Evolutionary conservation across 2,329 filamentous ascomycete species (phyloP), one percentile per base, ranked within the genome.

Genomic region (Ophiosphaerella korrae): DNA sequence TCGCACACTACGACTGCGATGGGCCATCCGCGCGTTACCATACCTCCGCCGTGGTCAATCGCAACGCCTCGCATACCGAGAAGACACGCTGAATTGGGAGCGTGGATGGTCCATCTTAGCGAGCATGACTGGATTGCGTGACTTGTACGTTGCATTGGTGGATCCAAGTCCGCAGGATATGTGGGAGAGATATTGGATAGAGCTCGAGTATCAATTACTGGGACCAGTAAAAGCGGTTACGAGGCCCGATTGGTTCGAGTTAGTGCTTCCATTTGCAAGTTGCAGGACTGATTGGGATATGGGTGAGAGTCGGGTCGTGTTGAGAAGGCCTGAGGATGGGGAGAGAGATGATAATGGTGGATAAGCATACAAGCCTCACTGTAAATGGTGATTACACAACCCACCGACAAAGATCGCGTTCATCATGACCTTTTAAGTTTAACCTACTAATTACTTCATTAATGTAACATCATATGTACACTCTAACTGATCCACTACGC

Each of bases 51-150:
- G 70, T 24, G 55, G 56, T 2, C 46, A 53, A 1, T 50, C 55
- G 0, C 55, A 58, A 3, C 59, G 57, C 14, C 52, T 63, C 23
- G 69, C 69, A 3, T 73, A 72, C 41, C 68, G 60, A 23, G 71
- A 73, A 38, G 71, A 73, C 23, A 73, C 71, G 1, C 52, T 46
- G 26, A 70, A 71, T 37, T 73, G 71, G 71, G 61, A 66, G 39
- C 58, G 54, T 3, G 63, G 46, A 1, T 73, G 71, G 71, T 26
- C 26, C 0, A 67, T 69, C 0, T 37, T 73, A 13, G 59, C 66
- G 0, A 34, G 48, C 1, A 68, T 73, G 70, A 39, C 55, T 13
- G 60, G 62, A 2, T 32, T 73, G 39, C 42, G 58, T 13, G 55
- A 66, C 36, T 43, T 73, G 33, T 57, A 51, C 21, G 69, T 73